Base-by-base conservation (phyloP, 352 stramenopile genomes). In the Paralagenidium karlingii region DNA sequence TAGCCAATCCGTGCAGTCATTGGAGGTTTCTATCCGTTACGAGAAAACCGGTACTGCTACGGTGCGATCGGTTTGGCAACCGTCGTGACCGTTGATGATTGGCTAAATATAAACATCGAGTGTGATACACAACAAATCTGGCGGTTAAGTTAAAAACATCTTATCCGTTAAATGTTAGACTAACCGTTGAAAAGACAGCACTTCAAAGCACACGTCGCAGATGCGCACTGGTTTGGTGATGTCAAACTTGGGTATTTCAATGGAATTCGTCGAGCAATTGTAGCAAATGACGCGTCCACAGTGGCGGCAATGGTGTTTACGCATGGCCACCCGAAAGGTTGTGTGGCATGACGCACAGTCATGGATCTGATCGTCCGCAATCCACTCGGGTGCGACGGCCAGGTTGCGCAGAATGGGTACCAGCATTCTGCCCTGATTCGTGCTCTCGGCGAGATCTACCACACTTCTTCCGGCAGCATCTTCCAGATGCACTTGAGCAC, bases 181-280 rank as follows among this genome's bases (percentile, higher is more conserved):
- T n/a, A 91, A 43, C 38, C 78, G 71, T 12, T 74, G 75, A 45
- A 87, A 91, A 13, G 78, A 77, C 5, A 91, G 55, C 27, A 91
- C 75, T 47, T 91, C 78, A 36, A 68, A 84, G 55, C 78, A 91
- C 0, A 75, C 84, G 27, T 83, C 68, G 31, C 78, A 91, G n/a
- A 91, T 75, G 24, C 78, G 75, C 30, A 68, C 52, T 4, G 70
- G 65, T 34, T 79, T 82, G 24, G 67, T 46, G 8, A 81, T 38
- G 45, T 87, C 61, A 49, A 91, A 91, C 56, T 91, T 91, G 15
- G 75, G 68, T 43, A 91, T 83, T 20, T 68, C 53, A 34, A 87
- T 84, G 49, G 80, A 84, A 57, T 85, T 77, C 49, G 66, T 82
- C 6, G 71, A 87, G 54, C 78, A 91, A 39, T 83, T 88, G 63